Evolutionary conservation across 176 grass and related monocot genomes (phyloP).

Genomic region (Alopecurus myosuroides): DNA sequence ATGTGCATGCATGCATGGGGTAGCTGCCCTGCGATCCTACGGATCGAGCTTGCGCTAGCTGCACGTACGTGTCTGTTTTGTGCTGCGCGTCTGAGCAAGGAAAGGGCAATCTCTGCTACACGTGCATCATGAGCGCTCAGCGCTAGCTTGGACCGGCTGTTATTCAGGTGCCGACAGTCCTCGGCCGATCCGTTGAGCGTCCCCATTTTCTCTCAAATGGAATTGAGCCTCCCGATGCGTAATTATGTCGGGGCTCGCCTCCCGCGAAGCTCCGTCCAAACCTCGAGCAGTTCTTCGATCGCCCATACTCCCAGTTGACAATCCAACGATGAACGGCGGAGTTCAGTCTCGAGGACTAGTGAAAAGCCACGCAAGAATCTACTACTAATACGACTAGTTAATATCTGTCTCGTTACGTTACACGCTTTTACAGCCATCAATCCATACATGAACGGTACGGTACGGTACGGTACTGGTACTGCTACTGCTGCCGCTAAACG

Average conservation of each 20-base stretch:
- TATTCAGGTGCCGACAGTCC: neutral
- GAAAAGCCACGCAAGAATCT: neutral
- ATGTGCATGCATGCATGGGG: neutral
- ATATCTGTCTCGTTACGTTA: neutral
- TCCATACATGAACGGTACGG: neutral
- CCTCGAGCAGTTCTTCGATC: neutral
- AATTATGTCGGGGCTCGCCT: neutral
- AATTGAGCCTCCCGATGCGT: neutral
- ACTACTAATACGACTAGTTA: neutral
- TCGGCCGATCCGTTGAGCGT: neutral
- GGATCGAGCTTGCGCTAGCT: neutral
- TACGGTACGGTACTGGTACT: neutral
- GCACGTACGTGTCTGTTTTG: neutral
- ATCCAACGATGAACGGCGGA: neutral
- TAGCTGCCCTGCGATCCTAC: neutral
- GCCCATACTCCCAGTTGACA: neutral
- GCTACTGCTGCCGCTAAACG: neutral
- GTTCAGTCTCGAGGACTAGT: neutral
- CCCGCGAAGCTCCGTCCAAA: neutral
- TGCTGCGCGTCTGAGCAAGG: neutral
- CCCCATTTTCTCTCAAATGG: neutral
- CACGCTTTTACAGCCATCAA: conserved; percentile 8
- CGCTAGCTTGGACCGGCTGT: neutral
- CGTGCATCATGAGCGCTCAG: neutral
- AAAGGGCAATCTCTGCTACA: neutral